These are phyloP conservation scores for Aeschynomene evenia DNA, from an alignment of 306 rosid species.

Conservation along the genomic window DNA sequence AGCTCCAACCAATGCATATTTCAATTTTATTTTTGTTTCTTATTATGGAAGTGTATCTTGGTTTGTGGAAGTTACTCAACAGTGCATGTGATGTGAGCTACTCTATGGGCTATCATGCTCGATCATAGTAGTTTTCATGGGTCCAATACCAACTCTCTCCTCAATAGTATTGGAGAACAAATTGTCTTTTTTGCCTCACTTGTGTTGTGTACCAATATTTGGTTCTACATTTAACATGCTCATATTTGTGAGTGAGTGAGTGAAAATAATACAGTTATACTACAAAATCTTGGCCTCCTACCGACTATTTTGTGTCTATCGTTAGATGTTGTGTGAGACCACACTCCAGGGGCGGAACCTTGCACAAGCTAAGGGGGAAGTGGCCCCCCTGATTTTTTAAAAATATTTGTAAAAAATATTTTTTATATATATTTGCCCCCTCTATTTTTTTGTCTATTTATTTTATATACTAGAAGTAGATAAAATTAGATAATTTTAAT, in stretches of 20 bases:
- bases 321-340: no score
- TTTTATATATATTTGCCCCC: no score
- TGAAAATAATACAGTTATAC: no score
- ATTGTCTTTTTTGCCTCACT: background rate
- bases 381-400: no score
- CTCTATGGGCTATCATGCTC: conserved; percentile 18
- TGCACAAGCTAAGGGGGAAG: no score
- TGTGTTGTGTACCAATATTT: background rate
- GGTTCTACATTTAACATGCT: background rate
- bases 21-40: background rate
- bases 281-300: no score
- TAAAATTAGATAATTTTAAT: no score
- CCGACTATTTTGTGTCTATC: no score
- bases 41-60: background rate
- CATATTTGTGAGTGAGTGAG: background rate
- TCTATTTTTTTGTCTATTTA: no score
- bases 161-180: conserved; percentile 31
- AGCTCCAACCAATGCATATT: background rate
- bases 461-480: no score
- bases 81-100: conserved; percentile 38
- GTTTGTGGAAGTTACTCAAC: conserved; percentile 17
- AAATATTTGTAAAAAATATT: no score
- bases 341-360: no score
- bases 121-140: conserved; percentile 14
- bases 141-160: conserved; percentile 25